These are phyloP conservation scores for Huntiella abstrusa DNA, from an alignment of 2,329 filamentous ascomycete species.

Conservation along the genomic window DNA sequence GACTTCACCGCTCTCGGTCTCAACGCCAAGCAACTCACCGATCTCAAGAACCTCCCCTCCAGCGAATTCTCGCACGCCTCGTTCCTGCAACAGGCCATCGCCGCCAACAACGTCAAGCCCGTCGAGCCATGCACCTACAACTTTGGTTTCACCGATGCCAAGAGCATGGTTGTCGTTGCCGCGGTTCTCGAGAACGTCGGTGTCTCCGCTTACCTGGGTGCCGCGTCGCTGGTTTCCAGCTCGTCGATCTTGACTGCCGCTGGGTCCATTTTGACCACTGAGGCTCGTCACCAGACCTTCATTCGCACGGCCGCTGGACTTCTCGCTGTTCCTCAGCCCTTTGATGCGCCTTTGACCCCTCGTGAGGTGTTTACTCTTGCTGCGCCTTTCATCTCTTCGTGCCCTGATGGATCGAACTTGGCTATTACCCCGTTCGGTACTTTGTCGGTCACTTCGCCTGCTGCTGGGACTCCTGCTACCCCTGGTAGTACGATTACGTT, in stretches of 20 bases:
- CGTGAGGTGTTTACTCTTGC: slow-evolving; percentile 56
- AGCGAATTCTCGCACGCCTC: slow-evolving; percentile 35
- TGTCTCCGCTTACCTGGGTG: slow-evolving; percentile 56
- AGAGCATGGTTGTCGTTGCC: slow-evolving; percentile 49
- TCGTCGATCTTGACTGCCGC: slow-evolving; percentile 44
- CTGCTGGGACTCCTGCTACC: slow-evolving; percentile 21
- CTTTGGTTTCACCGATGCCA: slow-evolving; percentile 48
- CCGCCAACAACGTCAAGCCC: slow-evolving; percentile 41
- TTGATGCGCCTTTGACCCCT: slow-evolving; percentile 50
- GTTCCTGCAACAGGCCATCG: slow-evolving; percentile 34
- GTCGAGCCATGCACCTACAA: slow-evolving; percentile 53
- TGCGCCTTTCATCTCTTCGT: slow-evolving; percentile 51
- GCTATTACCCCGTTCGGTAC: slow-evolving; percentile 42
- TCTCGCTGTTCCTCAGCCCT: slow-evolving; percentile 45
- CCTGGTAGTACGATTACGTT: slow-evolving; percentile 24
- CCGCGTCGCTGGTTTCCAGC: slow-evolving; percentile 43
- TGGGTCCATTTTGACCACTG: slow-evolving; percentile 52
- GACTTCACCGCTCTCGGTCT: slow-evolving; percentile 40
- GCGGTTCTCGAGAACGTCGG: slow-evolving; percentile 54
- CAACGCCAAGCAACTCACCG: slow-evolving; percentile 17
- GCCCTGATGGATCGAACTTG: slow-evolving; percentile 46
- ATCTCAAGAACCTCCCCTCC: slow-evolving; percentile 40
- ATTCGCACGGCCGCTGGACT: slow-evolving; percentile 41
- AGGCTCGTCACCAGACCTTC: slow-evolving; percentile 56
- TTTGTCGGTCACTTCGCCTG: slow-evolving; percentile 30